phyloP scores from a whole-genome alignment of 2,329 filamentous ascomycete genomes.

The Metarhizium anisopliae region DNA sequence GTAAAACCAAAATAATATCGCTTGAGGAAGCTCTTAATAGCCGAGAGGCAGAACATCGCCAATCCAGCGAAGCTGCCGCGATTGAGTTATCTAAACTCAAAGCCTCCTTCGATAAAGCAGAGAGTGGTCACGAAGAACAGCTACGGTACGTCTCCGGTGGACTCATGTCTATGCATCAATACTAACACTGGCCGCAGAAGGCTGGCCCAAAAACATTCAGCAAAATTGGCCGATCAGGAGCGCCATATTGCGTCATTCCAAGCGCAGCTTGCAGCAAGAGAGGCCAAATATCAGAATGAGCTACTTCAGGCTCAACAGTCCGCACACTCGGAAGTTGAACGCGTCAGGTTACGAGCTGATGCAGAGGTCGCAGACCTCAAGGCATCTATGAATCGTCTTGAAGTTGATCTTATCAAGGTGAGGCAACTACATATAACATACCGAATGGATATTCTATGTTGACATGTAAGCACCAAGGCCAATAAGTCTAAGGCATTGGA shows the following conservation, averaged over 20 bases:
- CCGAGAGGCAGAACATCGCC: slow-evolving; percentile 63
- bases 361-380: slow-evolving; percentile 56
- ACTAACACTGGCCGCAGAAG: slow-evolving; percentile 2
- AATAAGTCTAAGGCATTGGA: slow-evolving; percentile 53
- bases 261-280: slow-evolving; percentile 12
- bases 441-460: background rate
- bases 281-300: slow-evolving; percentile 23
- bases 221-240: slow-evolving; percentile 14
- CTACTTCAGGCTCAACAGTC: slow-evolving; percentile 38
- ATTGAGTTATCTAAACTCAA: slow-evolving; percentile 20
- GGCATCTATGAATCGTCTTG: slow-evolving; percentile 50
- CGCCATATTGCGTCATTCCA: slow-evolving; percentile 11
- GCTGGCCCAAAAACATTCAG: slow-evolving; percentile 16
- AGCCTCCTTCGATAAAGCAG: slow-evolving; percentile 15
- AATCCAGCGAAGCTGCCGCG: slow-evolving; percentile 47
- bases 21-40: slow-evolving; percentile 54
- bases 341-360: slow-evolving; percentile 40
- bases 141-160: slow-evolving; percentile 33
- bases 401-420: slow-evolving; percentile 55
- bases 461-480: slow-evolving; percentile 29
- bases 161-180: background rate
- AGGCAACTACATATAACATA: background rate
- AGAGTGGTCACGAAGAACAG: slow-evolving; percentile 32
- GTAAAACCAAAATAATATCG: slow-evolving; percentile 34
- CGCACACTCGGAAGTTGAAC: slow-evolving; percentile 39